Base-by-base conservation (phyloP, 352 stramenopile genomes). In the Globisporangium takayamanum region DNA sequence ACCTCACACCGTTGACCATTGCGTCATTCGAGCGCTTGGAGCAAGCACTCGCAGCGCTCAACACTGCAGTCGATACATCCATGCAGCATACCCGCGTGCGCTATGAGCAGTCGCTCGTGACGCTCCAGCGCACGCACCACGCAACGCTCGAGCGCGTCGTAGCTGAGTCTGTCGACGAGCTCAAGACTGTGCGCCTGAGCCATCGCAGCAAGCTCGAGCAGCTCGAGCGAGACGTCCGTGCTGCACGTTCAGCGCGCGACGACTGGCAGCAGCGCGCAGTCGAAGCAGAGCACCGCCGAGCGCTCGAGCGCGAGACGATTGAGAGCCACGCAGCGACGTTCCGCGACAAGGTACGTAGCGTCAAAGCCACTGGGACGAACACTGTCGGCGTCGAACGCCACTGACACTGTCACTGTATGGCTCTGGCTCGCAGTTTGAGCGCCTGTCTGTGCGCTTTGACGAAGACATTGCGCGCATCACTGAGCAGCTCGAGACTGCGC, bases 41-140 rank as follows among this genome's bases (percentile, higher is more conserved):
- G 49, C 67, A 62, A 16, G 67, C 69, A 1, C 55, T 84, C 45
- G 67, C 70, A 3, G 57, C 60, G 15, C 53, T 86, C 10, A 68
- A 56, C 20, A 48, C 50, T 8, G 68, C 70, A 0, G 68, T 80
- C 2, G 58, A 75, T 25, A 41, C 62, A 26, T 68, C 79, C 26
- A 69, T 69, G 28, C 63, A 52, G 5, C 60, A 67, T 7, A 73
- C 80, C 50, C 64, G 79, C 41, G 54, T 58, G 12, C 72, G 72
- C 39, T 85, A 81, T 50, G 76, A 87, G 50, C 57, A 62, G 30
- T 70, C 76, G 8, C 58, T 85, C 16, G 50, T 68, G n/a, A 69
- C 87, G 57, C 63, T 88, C 36, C 76, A 85, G 58, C 62, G 61
- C 15, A 68, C 78, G 47, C 78, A 88, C 45, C 69, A 87, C 28